Percentiles rank a stretch among this genome's conserved stretches.
These are phyloP conservation scores for Pleomassaria siparia DNA, from an alignment of 2,329 filamentous ascomycete genomes.

Conservation along the genomic window DNA sequence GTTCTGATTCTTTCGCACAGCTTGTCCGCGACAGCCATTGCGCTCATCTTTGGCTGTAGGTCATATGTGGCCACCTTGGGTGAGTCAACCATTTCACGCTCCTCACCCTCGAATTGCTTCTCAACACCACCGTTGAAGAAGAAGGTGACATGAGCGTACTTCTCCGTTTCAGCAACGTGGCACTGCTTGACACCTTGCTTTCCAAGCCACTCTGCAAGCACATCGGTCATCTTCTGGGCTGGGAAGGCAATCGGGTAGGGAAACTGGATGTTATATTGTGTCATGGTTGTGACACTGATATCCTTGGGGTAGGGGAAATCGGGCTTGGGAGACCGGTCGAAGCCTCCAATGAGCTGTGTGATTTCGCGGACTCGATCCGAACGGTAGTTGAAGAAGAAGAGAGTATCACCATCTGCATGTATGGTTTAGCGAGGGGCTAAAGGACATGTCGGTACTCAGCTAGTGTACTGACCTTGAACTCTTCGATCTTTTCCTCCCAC, in stretches of 20 bases:
- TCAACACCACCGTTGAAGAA: conserved; percentile 99
- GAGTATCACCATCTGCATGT: conserved; percentile 75
- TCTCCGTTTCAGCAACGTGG: conserved; percentile 97
- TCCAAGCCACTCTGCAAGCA: conserved; percentile 94
- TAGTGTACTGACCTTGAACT: conserved; percentile 67
- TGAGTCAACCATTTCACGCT: conserved; percentile 89
- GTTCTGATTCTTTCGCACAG: conserved; percentile 83
- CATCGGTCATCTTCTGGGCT: conserved; percentile 94
- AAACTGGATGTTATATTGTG: conserved; percentile 94
- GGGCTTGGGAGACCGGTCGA: conserved; percentile 85
- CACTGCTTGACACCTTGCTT: conserved; percentile 90
- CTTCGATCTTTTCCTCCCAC: conserved; percentile 82
- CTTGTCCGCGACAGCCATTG: conserved; percentile 84
- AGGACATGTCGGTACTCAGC: conserved; percentile 32
- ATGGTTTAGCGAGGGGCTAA: conserved; percentile 28
- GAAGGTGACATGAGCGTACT: conserved; percentile 99
- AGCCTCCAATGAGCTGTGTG: conserved; percentile 87
- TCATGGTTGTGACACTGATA: conserved; percentile 90
- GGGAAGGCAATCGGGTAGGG: conserved; percentile 90
- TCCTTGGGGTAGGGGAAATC: conserved; percentile 95
- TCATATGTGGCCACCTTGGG: conserved; percentile 97
- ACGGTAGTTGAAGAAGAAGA: conserved; percentile 99
- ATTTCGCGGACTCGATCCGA: conserved; percentile 97
- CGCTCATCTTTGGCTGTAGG: conserved; percentile 92
- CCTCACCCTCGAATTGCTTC: conserved; percentile 90